A percentile compares a stretch with the other conserved stretches of the same genome.
phyloP scores from a whole-genome alignment of 768 basidiomycete genomes.

The Pisolithus orientalis region DNA sequence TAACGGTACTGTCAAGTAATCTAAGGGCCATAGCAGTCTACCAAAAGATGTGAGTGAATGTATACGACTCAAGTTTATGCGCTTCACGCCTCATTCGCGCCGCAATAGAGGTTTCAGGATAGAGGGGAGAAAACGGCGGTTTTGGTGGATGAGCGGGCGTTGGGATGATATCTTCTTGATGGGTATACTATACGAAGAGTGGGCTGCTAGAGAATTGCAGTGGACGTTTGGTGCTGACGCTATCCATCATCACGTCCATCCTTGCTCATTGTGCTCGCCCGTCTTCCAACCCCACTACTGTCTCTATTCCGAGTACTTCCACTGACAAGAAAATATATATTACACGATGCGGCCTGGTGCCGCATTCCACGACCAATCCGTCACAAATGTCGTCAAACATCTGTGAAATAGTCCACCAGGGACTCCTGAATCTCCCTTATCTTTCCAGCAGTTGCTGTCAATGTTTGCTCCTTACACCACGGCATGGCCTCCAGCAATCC shows the following conservation, averaged over 20 bases:
- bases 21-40: conserved; percentile 34
- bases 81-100: background rate
- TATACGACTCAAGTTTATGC: background rate
- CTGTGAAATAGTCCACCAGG: conserved; percentile 42
- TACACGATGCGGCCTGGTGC: no score
- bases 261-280: background rate
- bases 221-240: background rate
- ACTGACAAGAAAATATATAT: no score
- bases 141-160: conserved; percentile 28
- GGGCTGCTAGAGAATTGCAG: conserved; percentile 22
- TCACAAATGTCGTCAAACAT: conserved; percentile 25
- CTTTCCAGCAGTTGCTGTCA: conserved; percentile 37
- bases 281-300: background rate
- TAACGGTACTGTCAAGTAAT: conserved; percentile 35
- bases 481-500: conserved; percentile 38
- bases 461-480: conserved; percentile 38
- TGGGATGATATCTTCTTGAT: conserved; percentile 36
- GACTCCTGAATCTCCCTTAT: conserved; percentile 42
- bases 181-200: conserved; percentile 36
- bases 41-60: conserved; percentile 33
- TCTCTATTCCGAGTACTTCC: no score
- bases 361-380: no score
- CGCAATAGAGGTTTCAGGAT: conserved; percentile 33
- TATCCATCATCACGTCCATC: background rate
- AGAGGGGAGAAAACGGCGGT: conserved; percentile 33